phyloP scores from a whole-genome alignment of 441 rosid species.

The Gossypium trilobum region DNA sequence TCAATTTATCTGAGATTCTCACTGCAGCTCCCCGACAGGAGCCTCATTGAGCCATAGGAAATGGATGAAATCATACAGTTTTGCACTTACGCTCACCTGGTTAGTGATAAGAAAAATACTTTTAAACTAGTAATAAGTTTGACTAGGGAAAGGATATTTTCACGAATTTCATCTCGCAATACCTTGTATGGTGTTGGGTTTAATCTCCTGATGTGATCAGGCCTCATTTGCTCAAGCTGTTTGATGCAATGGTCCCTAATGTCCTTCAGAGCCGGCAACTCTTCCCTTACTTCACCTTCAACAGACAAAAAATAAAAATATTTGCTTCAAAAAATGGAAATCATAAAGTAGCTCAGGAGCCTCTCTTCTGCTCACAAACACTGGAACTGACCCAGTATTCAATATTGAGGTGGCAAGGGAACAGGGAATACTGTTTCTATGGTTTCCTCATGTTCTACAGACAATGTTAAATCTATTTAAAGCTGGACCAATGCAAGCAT shows the following conservation, averaged over 20 bases:
- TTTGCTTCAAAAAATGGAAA: not conserved
- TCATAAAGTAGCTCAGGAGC: not conserved
- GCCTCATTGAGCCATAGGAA: slow-evolving; percentile 98
- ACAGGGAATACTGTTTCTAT: not conserved
- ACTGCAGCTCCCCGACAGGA: slow-evolving; percentile 88
- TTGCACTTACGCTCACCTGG: slow-evolving; percentile 91
- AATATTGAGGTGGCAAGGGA: not conserved
- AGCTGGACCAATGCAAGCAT: not conserved
- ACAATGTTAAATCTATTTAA: not conserved
- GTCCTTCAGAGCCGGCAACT: slow-evolving; percentile 53
- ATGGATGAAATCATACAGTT: slow-evolving; percentile 90
- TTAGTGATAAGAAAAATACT: not conserved
- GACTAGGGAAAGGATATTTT: not conserved
- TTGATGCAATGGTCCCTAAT: slow-evolving; percentile 62
- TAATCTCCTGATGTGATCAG: slow-evolving; percentile 92
- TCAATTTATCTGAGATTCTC: slow-evolving; percentile 1
- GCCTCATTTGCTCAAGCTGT: slow-evolving; percentile 83
- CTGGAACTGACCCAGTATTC: not conserved
- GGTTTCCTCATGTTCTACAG: not conserved
- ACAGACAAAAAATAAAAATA: not conserved
- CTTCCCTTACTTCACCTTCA: slow-evolving; percentile 53
- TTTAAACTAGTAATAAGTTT: not conserved
- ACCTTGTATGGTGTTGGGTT: slow-evolving; percentile 98
- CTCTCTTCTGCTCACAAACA: not conserved
- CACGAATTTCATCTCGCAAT: not conserved